Percentiles rank a stretch among this genome's conserved stretches.
Conservation (phyloP, 2,329 filamentous ascomycete genomes). For the Fusarium tricinctum region DNA sequence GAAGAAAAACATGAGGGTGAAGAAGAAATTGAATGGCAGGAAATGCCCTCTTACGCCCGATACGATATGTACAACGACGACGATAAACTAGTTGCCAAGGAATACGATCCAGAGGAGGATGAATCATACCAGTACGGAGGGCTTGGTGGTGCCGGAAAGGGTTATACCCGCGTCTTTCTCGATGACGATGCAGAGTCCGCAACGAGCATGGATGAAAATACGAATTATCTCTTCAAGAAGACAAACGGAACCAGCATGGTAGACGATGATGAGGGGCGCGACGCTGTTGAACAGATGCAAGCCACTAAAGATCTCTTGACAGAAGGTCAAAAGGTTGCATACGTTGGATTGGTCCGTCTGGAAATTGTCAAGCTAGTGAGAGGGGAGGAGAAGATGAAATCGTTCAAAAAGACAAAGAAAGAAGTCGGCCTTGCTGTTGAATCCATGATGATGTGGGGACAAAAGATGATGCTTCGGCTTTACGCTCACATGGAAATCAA, state of each 20-base stretch:
- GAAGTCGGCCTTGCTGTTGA: slow-evolving; percentile 77
- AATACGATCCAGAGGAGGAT: slow-evolving; percentile 80
- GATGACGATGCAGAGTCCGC: slow-evolving; percentile 95
- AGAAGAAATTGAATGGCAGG: slow-evolving; percentile 83
- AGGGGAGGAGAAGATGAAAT: slow-evolving; percentile 73
- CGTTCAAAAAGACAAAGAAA: slow-evolving; percentile 78
- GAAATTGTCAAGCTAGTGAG: slow-evolving; percentile 83
- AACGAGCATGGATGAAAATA: slow-evolving; percentile 98
- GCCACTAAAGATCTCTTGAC: slow-evolving; percentile 96
- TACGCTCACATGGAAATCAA: slow-evolving; percentile 98
- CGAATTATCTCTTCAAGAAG: slow-evolving; percentile 92
- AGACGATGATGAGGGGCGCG: slow-evolving; percentile 85
- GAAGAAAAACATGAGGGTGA: slow-evolving; percentile 65
- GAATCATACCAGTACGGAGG: slow-evolving; percentile 78
- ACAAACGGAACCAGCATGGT: slow-evolving; percentile 69
- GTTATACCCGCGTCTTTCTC: slow-evolving; percentile 93
- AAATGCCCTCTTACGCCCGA: slow-evolving; percentile 92
- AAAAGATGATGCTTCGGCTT: slow-evolving; percentile 96
- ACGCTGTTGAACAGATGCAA: slow-evolving; percentile 90
- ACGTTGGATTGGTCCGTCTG: slow-evolving; percentile 89
- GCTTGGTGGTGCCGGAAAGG: slow-evolving; percentile 90
- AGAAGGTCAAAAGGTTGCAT: slow-evolving; percentile 94
- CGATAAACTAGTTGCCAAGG: slow-evolving; percentile 86
- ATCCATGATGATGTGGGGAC: slow-evolving; percentile 92
- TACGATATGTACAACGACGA: slow-evolving; percentile 98